phyloP scores from a whole-genome alignment of 2,329 filamentous ascomycete genomes.

The Leptographium procerum region DNA sequence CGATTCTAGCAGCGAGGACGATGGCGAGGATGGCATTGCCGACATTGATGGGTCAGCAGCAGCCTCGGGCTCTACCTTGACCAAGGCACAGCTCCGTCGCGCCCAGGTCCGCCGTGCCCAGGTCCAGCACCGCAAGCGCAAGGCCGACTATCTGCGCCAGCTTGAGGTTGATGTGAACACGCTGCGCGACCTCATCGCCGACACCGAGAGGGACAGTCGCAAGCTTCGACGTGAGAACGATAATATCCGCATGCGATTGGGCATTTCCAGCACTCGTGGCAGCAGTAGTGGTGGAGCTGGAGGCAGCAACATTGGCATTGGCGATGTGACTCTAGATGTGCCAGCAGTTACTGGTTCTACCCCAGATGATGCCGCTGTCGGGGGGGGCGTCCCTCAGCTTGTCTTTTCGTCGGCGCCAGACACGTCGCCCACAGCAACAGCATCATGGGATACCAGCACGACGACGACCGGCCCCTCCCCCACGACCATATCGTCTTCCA shows the following conservation, averaged over 20 bases:
- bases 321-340: background rate
- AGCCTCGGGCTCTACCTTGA: background rate
- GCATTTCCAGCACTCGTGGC: background rate
- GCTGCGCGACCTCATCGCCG: conserved; percentile 35
- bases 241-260: conserved; percentile 25
- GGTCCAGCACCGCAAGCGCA: conserved; percentile 43
- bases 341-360: background rate
- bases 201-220: conserved; percentile 26
- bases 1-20: background rate
- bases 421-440: background rate
- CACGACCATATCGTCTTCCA: background rate
- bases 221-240: conserved; percentile 31
- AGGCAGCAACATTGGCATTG: background rate
- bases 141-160: conserved; percentile 42
- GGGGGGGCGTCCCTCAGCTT: background rate
- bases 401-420: background rate
- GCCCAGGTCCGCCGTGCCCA: conserved; percentile 42
- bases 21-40: background rate
- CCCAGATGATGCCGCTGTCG: background rate
- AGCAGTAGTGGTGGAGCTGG: background rate
- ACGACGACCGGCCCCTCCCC: background rate
- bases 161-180: conserved; percentile 39
- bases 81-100: conserved; percentile 31
- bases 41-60: background rate
- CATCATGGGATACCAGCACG: background rate